A percentile compares a stretch with the other conserved stretches of the same genome.
Evolutionary conservation across 352 stramenopile species (phyloP).

Genomic region (Phytophthora kernoviae): DNA sequence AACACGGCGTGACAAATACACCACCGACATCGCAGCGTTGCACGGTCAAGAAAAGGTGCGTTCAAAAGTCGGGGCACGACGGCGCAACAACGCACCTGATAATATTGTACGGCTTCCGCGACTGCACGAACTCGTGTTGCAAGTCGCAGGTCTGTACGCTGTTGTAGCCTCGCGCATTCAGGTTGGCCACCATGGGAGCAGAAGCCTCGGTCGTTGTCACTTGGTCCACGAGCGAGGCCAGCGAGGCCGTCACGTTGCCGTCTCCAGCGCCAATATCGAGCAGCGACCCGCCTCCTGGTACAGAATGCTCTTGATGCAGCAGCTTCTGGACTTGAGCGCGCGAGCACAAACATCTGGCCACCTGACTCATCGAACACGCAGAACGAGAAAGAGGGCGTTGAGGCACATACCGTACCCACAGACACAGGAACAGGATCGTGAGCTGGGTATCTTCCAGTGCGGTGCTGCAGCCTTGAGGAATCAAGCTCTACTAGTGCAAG

Average conservation of each 20-base stretch:
- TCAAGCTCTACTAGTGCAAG: background rate
- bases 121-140: constrained; percentile 67
- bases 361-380: constrained; percentile 35
- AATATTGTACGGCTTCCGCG: constrained; percentile 73
- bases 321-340: constrained; percentile 71
- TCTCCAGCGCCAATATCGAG: constrained; percentile 86
- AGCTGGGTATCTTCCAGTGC: constrained; percentile 17
- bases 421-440: constrained; percentile 15
- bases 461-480: constrained; percentile 3
- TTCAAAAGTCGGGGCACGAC: constrained; percentile 6
- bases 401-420: background rate
- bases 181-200: constrained; percentile 73
- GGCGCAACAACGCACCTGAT: constrained; percentile 62
- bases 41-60: constrained; percentile 25
- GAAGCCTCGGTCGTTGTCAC: constrained; percentile 82
- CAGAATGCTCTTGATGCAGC: constrained; percentile 48
- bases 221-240: constrained; percentile 76
- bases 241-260: constrained; percentile 78
- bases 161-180: constrained; percentile 81
- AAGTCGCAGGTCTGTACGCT: constrained; percentile 77
- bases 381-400: constrained; percentile 4
- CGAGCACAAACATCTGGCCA: constrained; percentile 88
- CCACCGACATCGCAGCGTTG: constrained; percentile 28
- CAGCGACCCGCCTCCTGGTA: constrained; percentile 42
- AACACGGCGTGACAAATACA: constrained; percentile 21